Evolutionary conservation across 2,329 filamentous ascomycete genomes (phyloP), one percentile per base, ranked within the genome.

Genomic region (Rhynchosporium secalis): DNA sequence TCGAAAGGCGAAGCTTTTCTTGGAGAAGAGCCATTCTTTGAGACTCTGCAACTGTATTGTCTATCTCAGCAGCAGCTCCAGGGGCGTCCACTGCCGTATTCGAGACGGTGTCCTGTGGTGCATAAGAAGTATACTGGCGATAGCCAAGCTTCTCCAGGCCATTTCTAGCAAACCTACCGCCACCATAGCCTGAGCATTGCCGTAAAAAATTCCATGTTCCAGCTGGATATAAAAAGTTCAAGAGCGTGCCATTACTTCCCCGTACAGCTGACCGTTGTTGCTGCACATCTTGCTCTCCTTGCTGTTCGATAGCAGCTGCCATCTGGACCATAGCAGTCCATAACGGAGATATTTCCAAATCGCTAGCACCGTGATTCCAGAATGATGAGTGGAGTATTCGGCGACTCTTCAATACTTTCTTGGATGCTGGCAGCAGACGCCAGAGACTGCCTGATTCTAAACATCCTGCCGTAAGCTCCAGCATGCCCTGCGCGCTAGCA

Each of bases 391-490:
- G 81, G 47, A 85, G 77, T 72, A 75, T 76, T 68, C 82, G 81
- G 65, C 77, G 78, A 66, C 68, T 74, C 56, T 72, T 72, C 40
- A 71, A 59, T 26, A 67, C 73, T 74, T 70, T 71, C 54, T 63
- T 69, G 33, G 71, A 68, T 55, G 66, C 65, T 67, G 72, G 78
- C 64, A 83, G 71, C 71, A 82, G 77, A 69, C 79, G 77, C 73
- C 80, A 78, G 72, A 81, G 77, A 78, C 81, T 80, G 75, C 79
- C 78, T 77, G 83, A 78, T 78, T 85, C 79, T 76, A 74, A 69
- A 71, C 81, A 85, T 83, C 78, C 77, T 74, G 79, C 79, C 72
- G 81, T 81, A 70, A 80, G 81, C 81, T 85, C 82, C 73, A 85
- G 81, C 83, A 85, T 85, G 72, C 77, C 77, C 76, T 75, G 65